These are phyloP conservation scores for Candolleomyces efflorescens DNA, from an alignment of 768 basidiomycete species.

Conservation along the genomic window DNA sequence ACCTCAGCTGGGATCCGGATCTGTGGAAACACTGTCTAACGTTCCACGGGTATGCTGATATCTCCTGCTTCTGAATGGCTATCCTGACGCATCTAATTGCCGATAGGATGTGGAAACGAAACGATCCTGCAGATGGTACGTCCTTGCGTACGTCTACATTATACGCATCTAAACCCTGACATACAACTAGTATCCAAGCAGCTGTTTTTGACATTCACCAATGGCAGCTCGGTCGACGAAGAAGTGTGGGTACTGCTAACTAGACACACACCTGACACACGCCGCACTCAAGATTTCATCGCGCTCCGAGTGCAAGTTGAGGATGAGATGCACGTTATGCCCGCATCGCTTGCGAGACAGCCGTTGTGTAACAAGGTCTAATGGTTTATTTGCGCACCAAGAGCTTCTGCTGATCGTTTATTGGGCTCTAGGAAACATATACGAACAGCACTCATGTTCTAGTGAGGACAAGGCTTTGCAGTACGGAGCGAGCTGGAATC, in stretches of 20 bases:
- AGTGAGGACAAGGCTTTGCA: constrained; percentile 35
- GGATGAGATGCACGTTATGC: constrained; percentile 23
- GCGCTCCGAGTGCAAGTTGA: constrained; percentile 54
- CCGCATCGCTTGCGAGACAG: constrained; percentile 12
- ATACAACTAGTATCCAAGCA: constrained; percentile 36
- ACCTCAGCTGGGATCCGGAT: constrained; percentile 82
- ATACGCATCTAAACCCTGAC: constrained; percentile 16
- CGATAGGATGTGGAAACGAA: constrained; percentile 46
- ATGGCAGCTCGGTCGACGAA: constrained; percentile 9
- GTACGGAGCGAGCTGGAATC: constrained; percentile 30
- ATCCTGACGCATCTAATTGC: background rate
- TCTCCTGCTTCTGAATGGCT: background rate
- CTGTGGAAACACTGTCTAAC: constrained; percentile 44
- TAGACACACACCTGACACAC: constrained; percentile 66
- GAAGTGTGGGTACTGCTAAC: constrained; percentile 77
- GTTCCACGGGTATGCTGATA: constrained; percentile 63
- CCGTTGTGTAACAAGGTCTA: constrained; percentile 24
- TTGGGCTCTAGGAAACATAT: constrained; percentile 33
- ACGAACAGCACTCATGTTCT: constrained; percentile 51
- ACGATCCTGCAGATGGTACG: constrained; percentile 26
- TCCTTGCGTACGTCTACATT: background rate
- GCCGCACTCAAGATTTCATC: constrained; percentile 60
- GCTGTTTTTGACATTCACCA: constrained; percentile 28
- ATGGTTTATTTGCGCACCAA: too few relatives aligned
- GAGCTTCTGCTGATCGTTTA: background rate